Evolutionary conservation across 306 rosid species (phyloP).

Genomic region (Canavalia ensiformis): DNA sequence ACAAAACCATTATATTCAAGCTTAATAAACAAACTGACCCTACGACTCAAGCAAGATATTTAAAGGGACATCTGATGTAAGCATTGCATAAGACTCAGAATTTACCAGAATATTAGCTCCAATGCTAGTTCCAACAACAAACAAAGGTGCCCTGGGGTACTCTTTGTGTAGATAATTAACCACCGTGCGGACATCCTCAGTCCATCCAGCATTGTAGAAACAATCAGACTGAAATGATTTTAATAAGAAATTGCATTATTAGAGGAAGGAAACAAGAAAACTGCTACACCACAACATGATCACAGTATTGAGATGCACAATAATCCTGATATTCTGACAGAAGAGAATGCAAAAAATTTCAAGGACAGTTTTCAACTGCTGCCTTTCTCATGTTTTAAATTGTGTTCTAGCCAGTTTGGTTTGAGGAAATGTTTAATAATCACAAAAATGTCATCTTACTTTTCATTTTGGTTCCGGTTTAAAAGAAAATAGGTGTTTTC

Average conservation of each 20-base stretch:
- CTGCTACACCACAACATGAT: constrained; percentile 33
- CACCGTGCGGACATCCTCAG: constrained; percentile 85
- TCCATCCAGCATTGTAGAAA: constrained; percentile 99
- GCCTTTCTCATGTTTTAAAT: constrained; percentile 9
- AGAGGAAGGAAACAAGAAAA: constrained; percentile 36
- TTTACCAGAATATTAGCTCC: constrained; percentile 95
- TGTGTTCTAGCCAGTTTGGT: not conserved
- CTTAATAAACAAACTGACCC: not conserved
- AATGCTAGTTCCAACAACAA: constrained; percentile 87
- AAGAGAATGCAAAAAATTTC: constrained; percentile 2
- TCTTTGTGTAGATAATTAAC: constrained; percentile 74
- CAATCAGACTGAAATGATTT: constrained; percentile 84
- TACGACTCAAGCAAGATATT: constrained; percentile 14
- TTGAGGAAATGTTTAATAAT: not conserved
- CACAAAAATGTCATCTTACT: not conserved
- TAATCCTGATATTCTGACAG: constrained; percentile 31
- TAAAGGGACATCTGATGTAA: constrained; percentile 28
- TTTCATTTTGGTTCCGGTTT: too few relatives aligned
- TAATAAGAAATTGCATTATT: constrained; percentile 41
- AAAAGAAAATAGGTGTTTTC: not conserved
- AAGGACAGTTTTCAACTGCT: constrained; percentile 21
- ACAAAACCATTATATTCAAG: not conserved
- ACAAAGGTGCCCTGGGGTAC: constrained; percentile 77
- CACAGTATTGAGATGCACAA: constrained; percentile 34
- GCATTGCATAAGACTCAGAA: constrained; percentile 41